Conservation (phyloP, 345 rosid species). For the Bruguiera gymnorhiza region DNA sequence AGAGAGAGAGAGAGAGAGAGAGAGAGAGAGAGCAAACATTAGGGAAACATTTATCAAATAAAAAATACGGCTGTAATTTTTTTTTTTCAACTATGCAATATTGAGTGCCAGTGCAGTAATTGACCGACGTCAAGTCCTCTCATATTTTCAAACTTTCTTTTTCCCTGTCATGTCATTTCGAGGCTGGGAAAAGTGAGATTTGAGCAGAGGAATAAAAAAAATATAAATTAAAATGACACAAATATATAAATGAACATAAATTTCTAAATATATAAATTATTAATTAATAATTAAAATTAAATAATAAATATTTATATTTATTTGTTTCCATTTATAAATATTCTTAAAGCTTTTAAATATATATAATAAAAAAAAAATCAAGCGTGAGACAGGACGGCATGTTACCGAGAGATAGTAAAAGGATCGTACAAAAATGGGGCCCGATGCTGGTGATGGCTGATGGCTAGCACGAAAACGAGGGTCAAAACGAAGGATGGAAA, state of each 20-base stretch:
- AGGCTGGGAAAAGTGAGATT: slow-evolving; percentile 10
- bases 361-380: not conserved
- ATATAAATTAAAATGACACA: not conserved
- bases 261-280: no score
- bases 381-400: slow-evolving; percentile 46
- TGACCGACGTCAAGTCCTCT: slow-evolving; percentile 6
- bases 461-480: slow-evolving; percentile 8
- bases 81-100: slow-evolving; percentile 2
- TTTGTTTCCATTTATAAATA: no score
- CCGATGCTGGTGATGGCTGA: slow-evolving; percentile 26
- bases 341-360: not conserved
- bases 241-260: no score
- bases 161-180: not conserved
- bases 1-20: no score
- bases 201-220: slow-evolving; percentile 2
- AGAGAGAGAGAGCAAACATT: no score
- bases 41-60: not conserved
- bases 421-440: slow-evolving; percentile 35
- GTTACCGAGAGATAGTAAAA: slow-evolving; percentile 43
- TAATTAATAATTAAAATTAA: no score
- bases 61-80: not conserved
- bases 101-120: not conserved
- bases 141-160: not conserved
- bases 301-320: no score
- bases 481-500: not conserved